Conservation (phyloP, 2,329 filamentous ascomycete species). For the Phaeoacremonium minimum region DNA sequence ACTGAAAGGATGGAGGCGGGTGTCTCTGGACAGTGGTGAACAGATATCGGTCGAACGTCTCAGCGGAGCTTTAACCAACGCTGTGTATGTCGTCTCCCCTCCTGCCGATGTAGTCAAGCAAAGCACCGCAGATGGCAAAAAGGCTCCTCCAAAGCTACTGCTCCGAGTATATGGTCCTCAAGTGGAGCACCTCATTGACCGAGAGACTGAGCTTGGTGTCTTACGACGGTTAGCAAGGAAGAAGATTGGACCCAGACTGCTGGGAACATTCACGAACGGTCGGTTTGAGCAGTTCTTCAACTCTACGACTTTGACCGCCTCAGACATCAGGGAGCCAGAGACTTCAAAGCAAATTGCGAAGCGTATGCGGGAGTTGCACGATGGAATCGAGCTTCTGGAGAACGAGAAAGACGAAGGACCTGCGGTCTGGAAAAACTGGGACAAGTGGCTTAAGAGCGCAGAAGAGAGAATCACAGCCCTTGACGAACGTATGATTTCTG, state of each 20-base stretch:
- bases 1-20: constrained; percentile 85
- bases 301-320: constrained; percentile 71
- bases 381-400: constrained; percentile 81
- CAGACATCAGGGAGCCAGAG: constrained; percentile 73
- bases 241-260: constrained; percentile 84
- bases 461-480: constrained; percentile 52
- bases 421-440: constrained; percentile 89
- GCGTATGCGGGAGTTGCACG: constrained; percentile 93
- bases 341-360: constrained; percentile 93
- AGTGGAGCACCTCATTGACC: constrained; percentile 91
- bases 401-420: constrained; percentile 76
- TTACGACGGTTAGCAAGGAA: constrained; percentile 82
- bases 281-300: constrained; percentile 95
- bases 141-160: constrained; percentile 64
- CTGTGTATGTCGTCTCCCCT: constrained; percentile 89
- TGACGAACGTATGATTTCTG: constrained; percentile 53
- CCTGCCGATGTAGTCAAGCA: constrained; percentile 41
- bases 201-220: constrained; percentile 84
- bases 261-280: constrained; percentile 91
- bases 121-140: constrained; percentile 33
- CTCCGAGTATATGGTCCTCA: constrained; percentile 92
- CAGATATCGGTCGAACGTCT: constrained; percentile 68
- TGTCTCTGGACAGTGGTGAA: constrained; percentile 68
- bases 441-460: constrained; percentile 76
- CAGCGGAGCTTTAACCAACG: constrained; percentile 92